These are phyloP conservation scores for Perkinsus chesapeaki DNA, from an alignment of 169 alveolate genomes.

Conservation along the genomic window DNA sequence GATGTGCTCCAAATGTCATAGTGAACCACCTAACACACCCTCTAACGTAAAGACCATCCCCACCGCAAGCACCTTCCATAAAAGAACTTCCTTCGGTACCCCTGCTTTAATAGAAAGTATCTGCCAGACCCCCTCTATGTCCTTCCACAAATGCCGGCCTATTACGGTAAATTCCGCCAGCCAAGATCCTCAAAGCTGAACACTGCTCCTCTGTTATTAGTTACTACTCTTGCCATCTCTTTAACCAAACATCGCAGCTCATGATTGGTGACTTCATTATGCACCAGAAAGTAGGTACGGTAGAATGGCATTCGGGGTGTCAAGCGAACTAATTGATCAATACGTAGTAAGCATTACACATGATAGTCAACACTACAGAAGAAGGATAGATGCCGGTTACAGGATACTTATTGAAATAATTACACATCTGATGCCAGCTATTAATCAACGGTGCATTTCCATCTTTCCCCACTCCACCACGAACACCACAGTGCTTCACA, in stretches of 20 bases:
- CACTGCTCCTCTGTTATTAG: not conserved
- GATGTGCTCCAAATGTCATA: not conserved
- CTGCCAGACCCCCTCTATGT: not conserved
- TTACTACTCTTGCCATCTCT: not conserved
- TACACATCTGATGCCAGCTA: no score
- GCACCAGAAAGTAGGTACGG: not conserved
- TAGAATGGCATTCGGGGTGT: not conserved
- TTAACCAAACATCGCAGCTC: not conserved
- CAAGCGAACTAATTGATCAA: not conserved
- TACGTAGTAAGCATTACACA: no score
- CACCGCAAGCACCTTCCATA: not conserved
- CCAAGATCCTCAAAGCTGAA: not conserved
- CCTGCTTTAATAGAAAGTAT: not conserved
- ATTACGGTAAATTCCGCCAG: not conserved
- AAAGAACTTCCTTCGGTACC: not conserved
- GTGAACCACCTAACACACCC: not conserved
- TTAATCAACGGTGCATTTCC: no score
- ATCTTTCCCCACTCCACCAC: no score
- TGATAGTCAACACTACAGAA: no score
- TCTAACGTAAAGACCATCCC: not conserved
- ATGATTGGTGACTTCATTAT: not conserved
- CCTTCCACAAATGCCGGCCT: not conserved
- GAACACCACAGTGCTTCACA: no score
- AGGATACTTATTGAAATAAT: no score
- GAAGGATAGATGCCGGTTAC: no score